Evolutionary conservation across 192 early-diverging fungal genomes (phyloP).

Genomic region (Phlyctochytrium planicorne): DNA sequence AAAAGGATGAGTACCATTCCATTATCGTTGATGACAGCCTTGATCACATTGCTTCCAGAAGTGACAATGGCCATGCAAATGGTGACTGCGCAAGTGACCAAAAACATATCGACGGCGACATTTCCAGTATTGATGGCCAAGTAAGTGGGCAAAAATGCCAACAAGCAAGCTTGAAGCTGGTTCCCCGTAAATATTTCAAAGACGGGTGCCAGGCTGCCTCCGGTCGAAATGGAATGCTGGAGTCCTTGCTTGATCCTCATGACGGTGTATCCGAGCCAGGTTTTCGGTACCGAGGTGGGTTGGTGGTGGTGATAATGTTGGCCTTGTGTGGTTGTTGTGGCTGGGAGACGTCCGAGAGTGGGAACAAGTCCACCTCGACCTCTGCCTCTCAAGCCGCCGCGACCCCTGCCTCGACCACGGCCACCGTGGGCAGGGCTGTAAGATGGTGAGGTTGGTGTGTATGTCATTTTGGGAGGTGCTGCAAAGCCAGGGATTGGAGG

Average conservation of each 20-base stretch:
- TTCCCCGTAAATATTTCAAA: neutral
- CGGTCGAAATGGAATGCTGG: neutral
- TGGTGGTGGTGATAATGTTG: too few relatives aligned
- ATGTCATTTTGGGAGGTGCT: too few relatives aligned
- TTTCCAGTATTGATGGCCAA: slow-evolving; percentile 33
- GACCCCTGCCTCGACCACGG: too few relatives aligned
- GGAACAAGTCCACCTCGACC: too few relatives aligned
- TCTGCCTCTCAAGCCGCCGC: too few relatives aligned
- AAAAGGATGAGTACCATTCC: slow-evolving; percentile 8
- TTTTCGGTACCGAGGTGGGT: too few relatives aligned
- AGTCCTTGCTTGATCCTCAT: neutral
- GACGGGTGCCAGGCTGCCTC: neutral
- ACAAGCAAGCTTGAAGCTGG: slow-evolving; percentile 19
- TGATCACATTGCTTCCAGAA: slow-evolving; percentile 20
- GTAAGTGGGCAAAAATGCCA: slow-evolving; percentile 30
- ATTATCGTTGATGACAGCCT: slow-evolving; percentile 21
- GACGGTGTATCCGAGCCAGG: too few relatives aligned
- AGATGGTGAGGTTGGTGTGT: too few relatives aligned
- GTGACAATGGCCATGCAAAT: slow-evolving; percentile 25
- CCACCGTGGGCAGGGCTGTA: too few relatives aligned
- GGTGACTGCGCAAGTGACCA: slow-evolving; percentile 30
- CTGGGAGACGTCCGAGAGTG: too few relatives aligned
- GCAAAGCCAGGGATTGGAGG: too few relatives aligned
- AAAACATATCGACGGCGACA: slow-evolving; percentile 45
- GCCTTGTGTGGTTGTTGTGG: too few relatives aligned